Percentiles rank a stretch among this genome's conserved stretches.
These are phyloP conservation scores for Brachypodium distachyon DNA, from an alignment of 202 grass and related monocot species.

Conservation along the genomic window DNA sequence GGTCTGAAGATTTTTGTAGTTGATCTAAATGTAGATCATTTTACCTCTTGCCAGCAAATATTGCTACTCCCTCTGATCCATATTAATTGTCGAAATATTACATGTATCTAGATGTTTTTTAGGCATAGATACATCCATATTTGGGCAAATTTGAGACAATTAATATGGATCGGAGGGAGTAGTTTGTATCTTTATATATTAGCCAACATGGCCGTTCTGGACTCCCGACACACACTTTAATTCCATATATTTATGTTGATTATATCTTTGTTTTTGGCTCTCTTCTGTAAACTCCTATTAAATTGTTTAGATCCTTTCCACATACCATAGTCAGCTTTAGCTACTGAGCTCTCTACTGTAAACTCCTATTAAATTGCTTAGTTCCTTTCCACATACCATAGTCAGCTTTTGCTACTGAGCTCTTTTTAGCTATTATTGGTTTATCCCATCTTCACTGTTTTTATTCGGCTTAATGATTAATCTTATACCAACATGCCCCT, in stretches of 20 bases:
- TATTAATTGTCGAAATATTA: too few relatives aligned
- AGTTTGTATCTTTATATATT: not conserved
- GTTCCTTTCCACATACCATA: not conserved
- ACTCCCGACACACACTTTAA: not conserved
- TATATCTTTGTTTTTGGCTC: not conserved
- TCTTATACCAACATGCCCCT: not conserved
- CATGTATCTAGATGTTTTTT: too few relatives aligned
- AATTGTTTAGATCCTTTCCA: not conserved
- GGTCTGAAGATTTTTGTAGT: not conserved
- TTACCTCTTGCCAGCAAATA: not conserved
- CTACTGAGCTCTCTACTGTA: not conserved
- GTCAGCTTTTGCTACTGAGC: not conserved
- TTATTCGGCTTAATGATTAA: not conserved
- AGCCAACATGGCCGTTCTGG: not conserved
- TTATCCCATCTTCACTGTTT: not conserved
- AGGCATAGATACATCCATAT: too few relatives aligned
- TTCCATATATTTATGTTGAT: not conserved
- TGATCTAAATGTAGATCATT: not conserved
- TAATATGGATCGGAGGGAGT: too few relatives aligned
- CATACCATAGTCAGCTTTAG: not conserved
- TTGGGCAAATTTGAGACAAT: too few relatives aligned
- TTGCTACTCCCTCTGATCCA: too few relatives aligned
- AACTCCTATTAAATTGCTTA: not conserved
- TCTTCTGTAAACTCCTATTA: not conserved
- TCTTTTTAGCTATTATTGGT: not conserved